Percentiles rank a stretch among this genome's conserved stretches.
phyloP scores from a whole-genome alignment of 2,329 filamentous ascomycete genomes.

The Cladosporium sp. region DNA sequence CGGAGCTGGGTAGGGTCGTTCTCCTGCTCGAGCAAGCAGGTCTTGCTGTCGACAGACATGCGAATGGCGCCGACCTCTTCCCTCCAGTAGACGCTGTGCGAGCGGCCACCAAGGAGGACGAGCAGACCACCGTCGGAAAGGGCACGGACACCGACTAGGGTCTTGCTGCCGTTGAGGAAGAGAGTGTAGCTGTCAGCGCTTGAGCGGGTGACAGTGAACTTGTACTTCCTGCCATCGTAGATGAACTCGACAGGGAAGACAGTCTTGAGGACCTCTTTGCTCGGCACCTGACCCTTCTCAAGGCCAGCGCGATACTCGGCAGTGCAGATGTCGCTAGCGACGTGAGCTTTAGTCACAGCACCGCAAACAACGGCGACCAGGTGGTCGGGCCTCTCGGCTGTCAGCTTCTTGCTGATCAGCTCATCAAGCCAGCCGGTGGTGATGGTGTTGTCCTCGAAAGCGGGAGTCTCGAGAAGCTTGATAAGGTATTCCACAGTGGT shows the following conservation, averaged over 20 bases:
- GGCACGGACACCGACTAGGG: slow-evolving; percentile 84
- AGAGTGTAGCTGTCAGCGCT: slow-evolving; percentile 92
- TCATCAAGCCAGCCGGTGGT: slow-evolving; percentile 98
- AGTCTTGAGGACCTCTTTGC: slow-evolving; percentile 95
- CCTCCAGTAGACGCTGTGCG: slow-evolving; percentile 99
- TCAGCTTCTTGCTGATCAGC: slow-evolving; percentile 95
- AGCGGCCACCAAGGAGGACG: slow-evolving; percentile 83
- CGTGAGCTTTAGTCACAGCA: slow-evolving; percentile 89
- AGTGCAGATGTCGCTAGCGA: slow-evolving; percentile 86
- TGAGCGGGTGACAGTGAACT: slow-evolving; percentile 93
- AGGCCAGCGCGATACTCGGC: slow-evolving; percentile 81
- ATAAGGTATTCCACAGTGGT: slow-evolving; percentile 99
- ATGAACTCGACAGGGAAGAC: slow-evolving; percentile 98
- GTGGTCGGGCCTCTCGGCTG: slow-evolving; percentile 88
- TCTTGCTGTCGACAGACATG: slow-evolving; percentile 96
- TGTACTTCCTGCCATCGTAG: slow-evolving; percentile 93
- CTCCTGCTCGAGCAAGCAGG: slow-evolving; percentile 94
- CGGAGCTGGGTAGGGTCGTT: slow-evolving; percentile 97
- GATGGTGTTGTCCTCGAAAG: slow-evolving; percentile 98
- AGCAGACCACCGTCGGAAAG: slow-evolving; percentile 92
- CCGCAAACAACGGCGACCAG: slow-evolving; percentile 94
- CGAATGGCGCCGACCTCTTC: slow-evolving; percentile 95
- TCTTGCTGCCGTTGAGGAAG: slow-evolving; percentile 98
- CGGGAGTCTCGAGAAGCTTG: slow-evolving; percentile 95
- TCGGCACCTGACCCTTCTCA: slow-evolving; percentile 94